Conservation (phyloP, 345 rosid genomes). For the Adansonia digitata region DNA sequence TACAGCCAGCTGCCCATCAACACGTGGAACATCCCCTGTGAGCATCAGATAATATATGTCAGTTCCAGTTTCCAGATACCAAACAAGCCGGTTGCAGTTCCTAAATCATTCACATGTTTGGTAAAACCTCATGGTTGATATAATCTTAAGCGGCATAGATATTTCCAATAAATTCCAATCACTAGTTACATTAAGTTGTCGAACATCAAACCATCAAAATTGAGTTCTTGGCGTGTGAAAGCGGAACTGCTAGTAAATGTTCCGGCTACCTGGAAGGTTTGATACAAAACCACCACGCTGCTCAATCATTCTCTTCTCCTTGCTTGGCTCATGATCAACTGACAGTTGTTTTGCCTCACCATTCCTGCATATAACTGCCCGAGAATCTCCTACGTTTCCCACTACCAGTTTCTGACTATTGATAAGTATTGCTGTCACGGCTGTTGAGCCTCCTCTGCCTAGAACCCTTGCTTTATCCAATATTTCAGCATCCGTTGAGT, state of each 20-base stretch:
- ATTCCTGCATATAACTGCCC: conserved; percentile 68
- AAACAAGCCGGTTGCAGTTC: not conserved
- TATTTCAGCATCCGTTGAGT: conserved; percentile 57
- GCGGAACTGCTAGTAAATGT: not conserved
- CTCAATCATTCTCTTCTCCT: conserved; percentile 55
- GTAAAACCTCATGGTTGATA: not conserved
- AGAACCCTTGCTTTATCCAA: conserved; percentile 45
- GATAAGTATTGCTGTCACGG: conserved; percentile 80
- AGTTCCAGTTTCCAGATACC: not conserved
- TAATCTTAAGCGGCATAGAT: not conserved
- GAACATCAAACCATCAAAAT: not conserved
- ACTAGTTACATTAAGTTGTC: not conserved
- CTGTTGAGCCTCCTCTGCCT: conserved; percentile 90
- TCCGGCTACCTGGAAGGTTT: conserved; percentile 60
- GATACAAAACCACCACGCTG: conserved; percentile 85
- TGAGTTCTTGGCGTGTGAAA: not conserved
- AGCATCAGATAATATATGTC: not conserved
- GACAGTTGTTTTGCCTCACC: conserved; percentile 67
- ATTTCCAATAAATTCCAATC: not conserved
- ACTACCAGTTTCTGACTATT: conserved; percentile 68
- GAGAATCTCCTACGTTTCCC: conserved; percentile 89
- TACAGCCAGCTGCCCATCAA: conserved; percentile 87
- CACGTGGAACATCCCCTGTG: conserved; percentile 87
- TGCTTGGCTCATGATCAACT: conserved; percentile 85
- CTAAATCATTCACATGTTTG: not conserved